Conservation (phyloP, 352 stramenopile genomes). For the Phytophthora hibernalis region DNA sequence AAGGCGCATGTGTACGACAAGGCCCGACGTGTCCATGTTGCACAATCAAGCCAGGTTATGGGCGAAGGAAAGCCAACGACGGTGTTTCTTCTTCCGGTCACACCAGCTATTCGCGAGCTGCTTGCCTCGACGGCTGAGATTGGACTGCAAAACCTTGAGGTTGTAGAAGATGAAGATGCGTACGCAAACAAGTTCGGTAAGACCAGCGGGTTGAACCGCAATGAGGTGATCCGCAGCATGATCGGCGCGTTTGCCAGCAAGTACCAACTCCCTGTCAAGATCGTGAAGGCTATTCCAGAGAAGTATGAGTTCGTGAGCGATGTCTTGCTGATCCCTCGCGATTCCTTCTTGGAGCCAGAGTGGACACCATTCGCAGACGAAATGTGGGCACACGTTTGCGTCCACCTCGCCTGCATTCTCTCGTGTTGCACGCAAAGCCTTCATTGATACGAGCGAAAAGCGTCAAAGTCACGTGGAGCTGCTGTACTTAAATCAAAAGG, state of each 20-base stretch:
- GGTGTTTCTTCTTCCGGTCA: conserved; percentile 74
- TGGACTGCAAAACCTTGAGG: conserved; percentile 44
- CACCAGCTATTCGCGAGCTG: conserved; percentile 40
- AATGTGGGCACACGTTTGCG: conserved; percentile 75
- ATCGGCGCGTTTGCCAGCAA: conserved; percentile 62
- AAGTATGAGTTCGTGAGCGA: conserved; percentile 86
- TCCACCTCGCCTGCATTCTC: conserved; percentile 61
- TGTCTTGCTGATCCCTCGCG: conserved; percentile 72
- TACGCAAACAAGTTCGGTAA: conserved; percentile 85
- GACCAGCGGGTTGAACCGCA: conserved; percentile 70
- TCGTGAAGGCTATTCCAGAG: conserved; percentile 54
- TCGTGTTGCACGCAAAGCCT: conserved; percentile 83
- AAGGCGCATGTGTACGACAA: conserved; percentile 77
- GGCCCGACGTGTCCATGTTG: conserved; percentile 67
- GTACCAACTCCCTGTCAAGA: conserved; percentile 44
- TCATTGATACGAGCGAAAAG: conserved; percentile 81
- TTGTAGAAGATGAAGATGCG: conserved; percentile 63
- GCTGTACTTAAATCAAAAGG: conserved; percentile 61
- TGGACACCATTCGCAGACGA: conserved; percentile 60
- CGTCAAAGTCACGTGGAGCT: conserved; percentile 83
- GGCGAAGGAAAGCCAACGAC: conserved; percentile 28
- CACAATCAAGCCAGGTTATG: conserved; percentile 12
- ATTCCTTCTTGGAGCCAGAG: conserved; percentile 63
- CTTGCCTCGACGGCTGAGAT: conserved; percentile 28
- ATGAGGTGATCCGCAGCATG: conserved; percentile 70